These are phyloP conservation scores for Pseudotulostoma volvatum DNA, from an alignment of 495 filamentous ascomycete genomes.

Conservation along the genomic window DNA sequence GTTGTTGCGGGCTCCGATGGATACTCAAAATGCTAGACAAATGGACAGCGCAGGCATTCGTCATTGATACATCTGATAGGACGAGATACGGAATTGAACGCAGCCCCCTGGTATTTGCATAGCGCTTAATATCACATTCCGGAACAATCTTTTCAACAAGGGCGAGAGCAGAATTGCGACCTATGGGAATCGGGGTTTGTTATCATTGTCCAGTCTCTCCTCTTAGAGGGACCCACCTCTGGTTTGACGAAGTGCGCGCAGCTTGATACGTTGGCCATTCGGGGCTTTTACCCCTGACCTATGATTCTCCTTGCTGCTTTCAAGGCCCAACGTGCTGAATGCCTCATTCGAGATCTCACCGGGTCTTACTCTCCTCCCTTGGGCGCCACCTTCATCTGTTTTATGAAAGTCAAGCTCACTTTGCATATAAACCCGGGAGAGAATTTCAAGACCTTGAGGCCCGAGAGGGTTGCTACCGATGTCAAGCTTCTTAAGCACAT, in stretches of 20 bases:
- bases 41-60: slow-evolving; percentile 23
- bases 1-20: slow-evolving; percentile 25
- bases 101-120: slow-evolving; percentile 24
- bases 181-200: too few species aligned
- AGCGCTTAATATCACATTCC: slow-evolving; percentile 12
- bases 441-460: slow-evolving; percentile 23
- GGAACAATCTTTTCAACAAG: slow-evolving; percentile 6
- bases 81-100: slow-evolving; percentile 31
- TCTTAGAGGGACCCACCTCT: slow-evolving; percentile 6
- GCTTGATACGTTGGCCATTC: not conserved
- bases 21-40: slow-evolving; percentile 26
- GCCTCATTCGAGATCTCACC: not conserved
- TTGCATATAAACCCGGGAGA: slow-evolving; percentile 25
- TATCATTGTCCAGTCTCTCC: too few species aligned
- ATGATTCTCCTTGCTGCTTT: slow-evolving; percentile 8
- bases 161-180: slow-evolving; percentile 4
- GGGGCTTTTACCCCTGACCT: not conserved
- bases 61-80: slow-evolving; percentile 21
- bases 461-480: slow-evolving; percentile 28
- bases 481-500: slow-evolving; percentile 27
- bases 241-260: not conserved
- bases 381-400: slow-evolving; percentile 2
- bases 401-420: slow-evolving; percentile 20
- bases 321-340: slow-evolving; percentile 2
- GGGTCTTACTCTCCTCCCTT: not conserved